A percentile compares a stretch with the other conserved stretches of the same genome.
These are phyloP conservation scores for Soucietia sequanensis DNA, from an alignment of 805 yeast species.

Conservation along the genomic window DNA sequence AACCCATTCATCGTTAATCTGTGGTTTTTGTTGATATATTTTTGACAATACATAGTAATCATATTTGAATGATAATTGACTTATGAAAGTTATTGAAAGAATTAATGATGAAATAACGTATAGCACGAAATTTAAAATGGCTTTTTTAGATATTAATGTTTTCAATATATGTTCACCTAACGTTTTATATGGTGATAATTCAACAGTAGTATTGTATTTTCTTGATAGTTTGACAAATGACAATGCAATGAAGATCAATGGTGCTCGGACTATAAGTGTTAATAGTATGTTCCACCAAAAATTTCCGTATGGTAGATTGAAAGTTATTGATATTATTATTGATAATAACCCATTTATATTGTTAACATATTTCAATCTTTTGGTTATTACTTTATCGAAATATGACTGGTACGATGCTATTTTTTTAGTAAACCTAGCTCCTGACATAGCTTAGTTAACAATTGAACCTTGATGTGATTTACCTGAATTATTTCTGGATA, in stretches of 20 bases:
- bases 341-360: conserved; percentile 29
- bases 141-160: conserved; percentile 17
- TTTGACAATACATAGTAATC: conserved; percentile 34
- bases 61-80: conserved; percentile 24
- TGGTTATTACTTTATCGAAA: conserved; percentile 28
- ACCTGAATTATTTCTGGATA: too few species aligned
- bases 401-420: conserved; percentile 23
- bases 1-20: conserved; percentile 43
- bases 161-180: conserved; percentile 20
- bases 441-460: too few species aligned
- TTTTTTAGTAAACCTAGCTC: too few species aligned
- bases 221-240: conserved; percentile 25
- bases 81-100: conserved; percentile 21
- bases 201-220: conserved; percentile 25
- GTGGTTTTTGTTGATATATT: conserved; percentile 38
- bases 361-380: conserved; percentile 35
- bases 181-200: conserved; percentile 29
- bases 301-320: conserved; percentile 26
- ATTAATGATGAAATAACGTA: conserved; percentile 22
- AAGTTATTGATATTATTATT: conserved; percentile 18
- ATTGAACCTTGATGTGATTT: too few species aligned
- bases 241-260: conserved; percentile 29
- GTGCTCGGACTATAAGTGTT: conserved; percentile 24
- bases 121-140: conserved; percentile 14
- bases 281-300: conserved; percentile 32